A percentile compares a stretch with the other conserved stretches of the same genome.
These are phyloP conservation scores for Daphne laureola DNA, from an alignment of 441 rosid genomes.

Conservation along the genomic window DNA sequence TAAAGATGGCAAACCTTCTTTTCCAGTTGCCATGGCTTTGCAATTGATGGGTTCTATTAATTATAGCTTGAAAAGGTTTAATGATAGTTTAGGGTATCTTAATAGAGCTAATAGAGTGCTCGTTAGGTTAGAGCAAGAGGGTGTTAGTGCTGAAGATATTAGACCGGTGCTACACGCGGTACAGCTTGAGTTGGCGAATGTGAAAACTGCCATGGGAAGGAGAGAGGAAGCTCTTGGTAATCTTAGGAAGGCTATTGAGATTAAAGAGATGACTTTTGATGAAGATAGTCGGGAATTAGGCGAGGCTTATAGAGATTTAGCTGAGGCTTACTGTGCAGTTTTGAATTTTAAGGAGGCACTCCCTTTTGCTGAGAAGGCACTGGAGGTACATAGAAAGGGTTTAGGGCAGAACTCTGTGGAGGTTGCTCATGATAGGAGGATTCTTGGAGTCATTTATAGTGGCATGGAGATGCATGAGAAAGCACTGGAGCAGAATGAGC, in stretches of 20 bases:
- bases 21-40: constrained; percentile 66
- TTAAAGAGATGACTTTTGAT: constrained; percentile 62
- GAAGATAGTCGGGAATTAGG: constrained; percentile 75
- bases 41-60: constrained; percentile 75
- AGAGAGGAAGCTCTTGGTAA: constrained; percentile 84
- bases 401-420: constrained; percentile 77
- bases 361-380: constrained; percentile 60
- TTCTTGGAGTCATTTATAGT: constrained; percentile 75
- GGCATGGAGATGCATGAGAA: constrained; percentile 81
- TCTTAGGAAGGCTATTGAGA: constrained; percentile 65
- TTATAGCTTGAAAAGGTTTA: constrained; percentile 58
- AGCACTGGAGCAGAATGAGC: constrained; percentile 79
- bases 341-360: constrained; percentile 81
- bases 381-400: constrained; percentile 69
- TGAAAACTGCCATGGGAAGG: constrained; percentile 86
- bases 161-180: constrained; percentile 73
- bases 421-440: constrained; percentile 79
- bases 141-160: constrained; percentile 39
- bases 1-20: constrained; percentile 35
- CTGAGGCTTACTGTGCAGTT: constrained; percentile 79
- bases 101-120: constrained; percentile 73
- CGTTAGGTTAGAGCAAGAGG: constrained; percentile 49
- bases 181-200: constrained; percentile 74
- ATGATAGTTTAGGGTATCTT: constrained; percentile 70
- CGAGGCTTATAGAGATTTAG: constrained; percentile 57